Conservation (phyloP, 106 monocot species). For the Dioscorea alata region DNA sequence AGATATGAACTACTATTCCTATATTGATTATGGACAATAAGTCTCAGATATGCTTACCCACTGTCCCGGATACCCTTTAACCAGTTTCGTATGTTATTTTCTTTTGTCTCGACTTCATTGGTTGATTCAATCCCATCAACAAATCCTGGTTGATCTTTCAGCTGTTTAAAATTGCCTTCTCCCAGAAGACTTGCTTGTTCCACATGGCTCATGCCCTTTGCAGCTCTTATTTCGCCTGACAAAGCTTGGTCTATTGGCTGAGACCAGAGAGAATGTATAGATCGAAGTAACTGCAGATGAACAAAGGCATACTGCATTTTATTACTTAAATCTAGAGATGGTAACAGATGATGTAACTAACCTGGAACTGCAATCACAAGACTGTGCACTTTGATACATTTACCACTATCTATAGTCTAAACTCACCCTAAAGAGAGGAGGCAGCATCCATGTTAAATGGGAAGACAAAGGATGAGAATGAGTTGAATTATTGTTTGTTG, state of each 20-base stretch:
- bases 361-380: no score
- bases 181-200: slow-evolving; percentile 90
- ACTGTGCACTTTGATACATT: no score
- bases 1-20: background rate
- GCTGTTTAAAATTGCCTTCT: slow-evolving; percentile 41
- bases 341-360: background rate
- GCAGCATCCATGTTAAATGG: slow-evolving; percentile 95
- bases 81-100: slow-evolving; percentile 90
- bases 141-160: slow-evolving; percentile 40
- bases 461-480: slow-evolving; percentile 70
- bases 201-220: slow-evolving; percentile 60
- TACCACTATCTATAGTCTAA: background rate
- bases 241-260: slow-evolving; percentile 53
- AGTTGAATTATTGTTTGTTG: slow-evolving; percentile 23
- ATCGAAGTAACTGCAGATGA: slow-evolving; percentile 68
- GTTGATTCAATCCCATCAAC: slow-evolving; percentile 50
- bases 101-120: slow-evolving; percentile 54
- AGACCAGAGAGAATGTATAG: slow-evolving; percentile 84
- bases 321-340: background rate
- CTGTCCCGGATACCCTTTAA: slow-evolving; percentile 90
- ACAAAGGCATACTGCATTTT: background rate
- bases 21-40: background rate
- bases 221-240: slow-evolving; percentile 60
- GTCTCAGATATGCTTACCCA: slow-evolving; percentile 46
- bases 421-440: slow-evolving; percentile 80